These are phyloP conservation scores for Phlebiopsis flavidoalba DNA, from an alignment of 768 basidiomycete genomes.

Conservation along the genomic window DNA sequence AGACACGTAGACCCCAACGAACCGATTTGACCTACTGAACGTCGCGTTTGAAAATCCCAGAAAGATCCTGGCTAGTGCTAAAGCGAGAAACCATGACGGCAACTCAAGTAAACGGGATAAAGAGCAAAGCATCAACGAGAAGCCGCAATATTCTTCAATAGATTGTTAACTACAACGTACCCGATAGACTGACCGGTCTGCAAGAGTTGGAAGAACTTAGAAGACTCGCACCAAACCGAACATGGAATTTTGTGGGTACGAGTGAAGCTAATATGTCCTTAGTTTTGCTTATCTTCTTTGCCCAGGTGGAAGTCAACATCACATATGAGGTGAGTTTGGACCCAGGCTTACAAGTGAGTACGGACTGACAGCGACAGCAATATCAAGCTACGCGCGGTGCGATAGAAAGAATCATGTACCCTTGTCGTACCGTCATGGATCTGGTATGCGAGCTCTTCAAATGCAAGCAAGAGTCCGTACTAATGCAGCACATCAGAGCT, in stretches of 20 bases:
- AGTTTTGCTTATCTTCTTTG: constrained; percentile 7
- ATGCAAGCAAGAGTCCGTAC: not conserved
- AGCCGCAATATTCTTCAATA: constrained; percentile 17
- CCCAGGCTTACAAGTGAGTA: not conserved
- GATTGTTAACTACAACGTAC: constrained; percentile 63
- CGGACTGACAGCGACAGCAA: constrained; percentile 42
- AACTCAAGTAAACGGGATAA: constrained; percentile 32
- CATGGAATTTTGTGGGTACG: constrained; percentile 79
- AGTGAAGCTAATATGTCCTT: constrained; percentile 1
- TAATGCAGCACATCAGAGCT: constrained; percentile 54
- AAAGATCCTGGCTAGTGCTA: constrained; percentile 43
- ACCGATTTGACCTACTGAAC: constrained; percentile 87
- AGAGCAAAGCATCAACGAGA: constrained; percentile 32
- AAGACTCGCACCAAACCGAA: constrained; percentile 66
- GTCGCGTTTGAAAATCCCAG: constrained; percentile 97
- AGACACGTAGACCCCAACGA: constrained; percentile 74
- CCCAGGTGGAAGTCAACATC: constrained; percentile 80
- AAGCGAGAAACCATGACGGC: constrained; percentile 39
- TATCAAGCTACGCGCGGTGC: constrained; percentile 47
- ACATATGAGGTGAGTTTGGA: constrained; percentile 54
- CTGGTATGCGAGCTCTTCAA: constrained; percentile 44
- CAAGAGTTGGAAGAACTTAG: constrained; percentile 75
- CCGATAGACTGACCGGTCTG: constrained; percentile 81
- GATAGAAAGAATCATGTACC: constrained; percentile 74
- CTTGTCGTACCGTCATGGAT: constrained; percentile 85